Conservation (phyloP, 2,329 filamentous ascomycete genomes). For the Curvularia sp. region DNA sequence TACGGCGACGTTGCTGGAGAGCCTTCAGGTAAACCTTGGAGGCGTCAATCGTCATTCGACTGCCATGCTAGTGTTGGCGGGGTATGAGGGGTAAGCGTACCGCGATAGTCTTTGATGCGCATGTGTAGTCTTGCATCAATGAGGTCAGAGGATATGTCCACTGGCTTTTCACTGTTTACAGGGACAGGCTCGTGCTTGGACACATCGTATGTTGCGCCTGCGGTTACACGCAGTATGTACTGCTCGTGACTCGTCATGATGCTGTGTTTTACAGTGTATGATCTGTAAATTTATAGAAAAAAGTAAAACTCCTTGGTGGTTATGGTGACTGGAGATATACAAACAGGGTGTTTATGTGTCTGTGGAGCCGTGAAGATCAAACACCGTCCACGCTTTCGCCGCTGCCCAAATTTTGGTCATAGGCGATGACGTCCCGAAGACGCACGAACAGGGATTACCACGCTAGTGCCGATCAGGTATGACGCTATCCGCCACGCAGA, state of each 20-base stretch:
- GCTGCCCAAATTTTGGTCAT: slow-evolving; percentile 22
- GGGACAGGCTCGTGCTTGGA: slow-evolving; percentile 74
- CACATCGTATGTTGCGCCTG: slow-evolving; percentile 77
- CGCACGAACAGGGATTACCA: slow-evolving; percentile 5
- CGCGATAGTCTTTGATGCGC: slow-evolving; percentile 70
- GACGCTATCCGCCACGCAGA: background rate
- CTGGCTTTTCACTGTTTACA: slow-evolving; percentile 73
- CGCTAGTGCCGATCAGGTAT: background rate
- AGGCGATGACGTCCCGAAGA: slow-evolving; percentile 20
- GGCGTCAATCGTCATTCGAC: background rate
- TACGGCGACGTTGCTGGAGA: slow-evolving; percentile 77
- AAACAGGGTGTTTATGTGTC: background rate
- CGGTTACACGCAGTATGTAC: slow-evolving; percentile 82
- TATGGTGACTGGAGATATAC: background rate
- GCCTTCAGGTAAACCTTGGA: slow-evolving; percentile 72
- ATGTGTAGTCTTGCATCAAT: slow-evolving; percentile 75
- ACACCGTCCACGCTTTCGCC: background rate
- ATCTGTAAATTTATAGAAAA: background rate
- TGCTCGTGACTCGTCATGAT: slow-evolving; percentile 61
- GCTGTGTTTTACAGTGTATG: background rate
- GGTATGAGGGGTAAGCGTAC: slow-evolving; percentile 27
- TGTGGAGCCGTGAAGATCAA: background rate
- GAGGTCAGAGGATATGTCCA: slow-evolving; percentile 68
- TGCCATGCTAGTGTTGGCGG: background rate
- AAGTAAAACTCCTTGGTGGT: background rate